Base-by-base conservation (phyloP, 805 yeast genomes). In the Wickerhamomyces strasburgensis region DNA sequence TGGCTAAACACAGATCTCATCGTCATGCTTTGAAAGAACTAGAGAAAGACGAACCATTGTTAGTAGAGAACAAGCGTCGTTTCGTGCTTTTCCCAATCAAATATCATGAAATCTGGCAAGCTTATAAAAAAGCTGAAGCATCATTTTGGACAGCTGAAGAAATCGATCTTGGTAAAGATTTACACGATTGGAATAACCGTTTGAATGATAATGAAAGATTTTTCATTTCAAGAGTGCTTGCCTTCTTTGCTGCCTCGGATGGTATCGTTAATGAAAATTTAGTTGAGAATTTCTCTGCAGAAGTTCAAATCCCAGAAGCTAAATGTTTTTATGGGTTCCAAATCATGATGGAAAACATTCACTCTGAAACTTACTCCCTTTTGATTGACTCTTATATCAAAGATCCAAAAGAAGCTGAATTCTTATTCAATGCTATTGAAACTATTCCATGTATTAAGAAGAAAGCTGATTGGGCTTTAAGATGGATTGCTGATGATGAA, bases 81-180 rank as follows among this genome's bases (percentile, higher is more conserved):
- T 88, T 86, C 56, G 97, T 93, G 35, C 69, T 90, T 43, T 89
- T 89, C 78, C 98, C 98, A 50, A 87, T 90, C 68, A 84, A 85
- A 67, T 93, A 88, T 70, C 90, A 89, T 61, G 98, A 90, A 68
- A 85, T 90, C 62, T 90, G 98, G 98, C 96, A 90, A 65, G 89
- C 94, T 73, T 90, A 90, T 69, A 90, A 90, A 73, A 87, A 90
- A 68, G 97, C 98, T 35, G 98, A 93, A 73, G 98, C 98, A 13
- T 90, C 98, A 5, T 90, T 90, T 75, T 90, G 98, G 98, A 93
- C 98, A 28, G 97, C 98, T 33, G 98, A 90, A 71, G 98, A 93
- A 69, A 88, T 90, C 49, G 98, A 90, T 66, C 76, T 90, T 48
- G 80, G 94, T 38, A 93, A 90, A 72, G 98, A 90, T 64, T 59